Conservation (phyloP, 129 eudicot species). For the Kitagawia praeruptora region DNA sequence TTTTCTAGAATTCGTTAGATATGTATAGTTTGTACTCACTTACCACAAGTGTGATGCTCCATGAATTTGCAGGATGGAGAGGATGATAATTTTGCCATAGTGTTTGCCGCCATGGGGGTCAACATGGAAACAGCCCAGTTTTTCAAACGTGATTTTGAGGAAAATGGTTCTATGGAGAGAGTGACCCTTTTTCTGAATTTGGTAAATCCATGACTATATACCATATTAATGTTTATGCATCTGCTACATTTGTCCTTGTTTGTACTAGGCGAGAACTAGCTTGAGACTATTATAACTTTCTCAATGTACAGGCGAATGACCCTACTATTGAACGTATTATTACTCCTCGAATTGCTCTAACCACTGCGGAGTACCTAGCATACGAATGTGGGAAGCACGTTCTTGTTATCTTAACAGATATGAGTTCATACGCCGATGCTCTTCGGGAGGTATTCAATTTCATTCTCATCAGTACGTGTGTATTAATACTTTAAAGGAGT, state of each 20-base stretch:
- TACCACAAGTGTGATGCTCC: not conserved
- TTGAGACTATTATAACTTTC: constrained; percentile 3
- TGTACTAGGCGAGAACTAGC: not conserved
- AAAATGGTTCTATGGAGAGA: constrained; percentile 99
- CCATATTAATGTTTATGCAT: not conserved
- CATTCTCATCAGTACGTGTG: not conserved
- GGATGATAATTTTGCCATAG: constrained; percentile 98
- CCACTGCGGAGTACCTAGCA: constrained; percentile 95
- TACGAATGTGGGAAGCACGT: constrained; percentile 99
- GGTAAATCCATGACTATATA: constrained; percentile 30
- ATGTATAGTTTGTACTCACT: not conserved
- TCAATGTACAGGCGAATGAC: constrained; percentile 75
- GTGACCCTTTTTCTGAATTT: constrained; percentile 92
- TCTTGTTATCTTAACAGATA: constrained; percentile 94
- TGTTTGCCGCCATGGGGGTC: constrained; percentile 99
- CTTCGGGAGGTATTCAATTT: constrained; percentile 86
- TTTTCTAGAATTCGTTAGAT: not conserved
- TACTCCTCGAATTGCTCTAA: constrained; percentile 97
- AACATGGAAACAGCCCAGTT: constrained; percentile 99
- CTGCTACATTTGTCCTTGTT: not conserved
- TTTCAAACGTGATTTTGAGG: constrained; percentile 99
- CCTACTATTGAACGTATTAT: constrained; percentile 97
- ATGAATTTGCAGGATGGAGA: constrained; percentile 34
- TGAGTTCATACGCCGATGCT: constrained; percentile 99
- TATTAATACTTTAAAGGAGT: not conserved